Conservation (phyloP, 176 grass and related monocot genomes). For the Musa schizocarpa region DNA sequence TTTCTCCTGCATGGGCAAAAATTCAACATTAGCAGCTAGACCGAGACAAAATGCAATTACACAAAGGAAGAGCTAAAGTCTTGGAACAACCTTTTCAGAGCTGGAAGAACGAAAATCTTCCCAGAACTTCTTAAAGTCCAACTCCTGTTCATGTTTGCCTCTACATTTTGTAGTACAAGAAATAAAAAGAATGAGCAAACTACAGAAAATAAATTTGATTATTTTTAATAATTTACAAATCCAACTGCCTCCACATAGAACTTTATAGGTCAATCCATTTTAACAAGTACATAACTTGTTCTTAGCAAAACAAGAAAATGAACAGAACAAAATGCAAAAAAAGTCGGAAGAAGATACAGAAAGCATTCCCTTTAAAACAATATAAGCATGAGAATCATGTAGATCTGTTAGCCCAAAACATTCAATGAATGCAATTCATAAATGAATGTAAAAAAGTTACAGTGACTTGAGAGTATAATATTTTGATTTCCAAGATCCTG, state of each 20-base stretch:
- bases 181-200: slow-evolving; percentile 13
- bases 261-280: background rate
- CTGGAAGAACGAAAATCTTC: slow-evolving; percentile 98
- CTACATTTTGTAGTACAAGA: slow-evolving; percentile 37
- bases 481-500: background rate
- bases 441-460: background rate
- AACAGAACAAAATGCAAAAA: background rate
- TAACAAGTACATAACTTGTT: background rate
- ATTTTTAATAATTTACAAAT: slow-evolving; percentile 5
- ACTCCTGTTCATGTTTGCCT: slow-evolving; percentile 81
- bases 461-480: background rate
- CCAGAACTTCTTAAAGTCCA: slow-evolving; percentile 91
- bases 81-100: slow-evolving; percentile 71
- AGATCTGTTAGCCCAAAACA: background rate
- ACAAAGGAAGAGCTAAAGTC: slow-evolving; percentile 7
- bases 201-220: slow-evolving; percentile 9
- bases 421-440: background rate
- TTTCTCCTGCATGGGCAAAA: slow-evolving; percentile 75
- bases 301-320: background rate
- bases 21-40: slow-evolving; percentile 22
- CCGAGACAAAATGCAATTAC: background rate
- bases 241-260: background rate
- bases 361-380: background rate
- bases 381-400: background rate
- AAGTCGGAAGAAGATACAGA: background rate